A percentile compares a stretch with the other conserved stretches of the same genome.
Evolutionary conservation across 805 yeast species (phyloP).

Genomic region (Candida caryicola): DNA sequence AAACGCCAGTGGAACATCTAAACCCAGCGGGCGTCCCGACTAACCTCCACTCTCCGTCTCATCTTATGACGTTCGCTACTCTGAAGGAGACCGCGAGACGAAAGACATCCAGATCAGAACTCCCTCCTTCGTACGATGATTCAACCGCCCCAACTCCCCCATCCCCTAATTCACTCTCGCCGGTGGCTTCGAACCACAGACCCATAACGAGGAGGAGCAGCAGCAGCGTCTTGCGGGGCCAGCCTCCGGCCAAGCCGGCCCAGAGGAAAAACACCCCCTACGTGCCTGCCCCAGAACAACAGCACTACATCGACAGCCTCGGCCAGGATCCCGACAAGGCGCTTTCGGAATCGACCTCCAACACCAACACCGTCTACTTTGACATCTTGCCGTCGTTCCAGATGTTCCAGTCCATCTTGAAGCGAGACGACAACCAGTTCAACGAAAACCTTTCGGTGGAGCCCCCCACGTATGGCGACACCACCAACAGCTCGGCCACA

Average conservation of each 20-base stretch:
- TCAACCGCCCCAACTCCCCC: no score
- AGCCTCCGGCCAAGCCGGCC: background rate
- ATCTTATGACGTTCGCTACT: no score
- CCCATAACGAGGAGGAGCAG: background rate
- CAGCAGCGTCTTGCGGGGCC: background rate
- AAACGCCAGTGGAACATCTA: no score
- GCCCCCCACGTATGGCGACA: conserved; percentile 41
- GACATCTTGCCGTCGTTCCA: conserved; percentile 70
- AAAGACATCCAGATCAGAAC: background rate
- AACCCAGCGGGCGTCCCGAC: no score
- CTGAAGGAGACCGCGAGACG: background rate
- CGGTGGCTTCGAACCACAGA: background rate
- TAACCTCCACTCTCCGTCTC: no score
- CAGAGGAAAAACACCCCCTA: conserved; percentile 26
- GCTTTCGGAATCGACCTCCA: conserved; percentile 22
- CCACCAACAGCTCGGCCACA: conserved; percentile 24
- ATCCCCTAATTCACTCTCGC: background rate
- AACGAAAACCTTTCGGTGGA: conserved; percentile 28
- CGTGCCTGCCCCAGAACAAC: conserved; percentile 33
- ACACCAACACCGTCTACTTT: conserved; percentile 39
- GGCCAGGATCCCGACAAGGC: conserved; percentile 7
- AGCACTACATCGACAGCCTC: conserved; percentile 31
- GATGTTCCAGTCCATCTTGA: conserved; percentile 55
- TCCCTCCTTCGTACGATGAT: conserved; percentile 8
- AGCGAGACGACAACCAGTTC: conserved; percentile 41